Percentiles rank a stretch among this genome's conserved stretches.
Conservation (phyloP, 805 yeast genomes). For the Suhomyces emberorum region DNA sequence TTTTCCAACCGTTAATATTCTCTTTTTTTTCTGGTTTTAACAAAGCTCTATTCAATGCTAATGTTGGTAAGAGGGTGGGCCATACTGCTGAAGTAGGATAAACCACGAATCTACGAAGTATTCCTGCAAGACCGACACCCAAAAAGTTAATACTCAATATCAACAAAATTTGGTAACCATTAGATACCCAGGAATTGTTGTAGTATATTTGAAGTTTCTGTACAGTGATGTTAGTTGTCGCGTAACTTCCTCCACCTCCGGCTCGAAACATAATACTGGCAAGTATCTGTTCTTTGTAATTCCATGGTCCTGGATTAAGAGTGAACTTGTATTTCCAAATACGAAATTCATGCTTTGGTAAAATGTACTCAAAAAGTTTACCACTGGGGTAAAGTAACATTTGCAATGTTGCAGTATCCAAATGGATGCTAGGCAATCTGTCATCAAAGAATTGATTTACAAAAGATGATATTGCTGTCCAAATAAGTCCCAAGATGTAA, state of each 20-base stretch:
- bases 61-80: constrained; percentile 28
- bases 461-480: constrained; percentile 56
- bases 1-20: constrained; percentile 28
- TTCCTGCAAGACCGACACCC: constrained; percentile 18
- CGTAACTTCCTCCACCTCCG: constrained; percentile 29
- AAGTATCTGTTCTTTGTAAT: constrained; percentile 62
- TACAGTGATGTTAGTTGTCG: constrained; percentile 18
- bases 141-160: constrained; percentile 13
- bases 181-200: constrained; percentile 21
- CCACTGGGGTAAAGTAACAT: constrained; percentile 48
- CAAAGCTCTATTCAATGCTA: constrained; percentile 31
- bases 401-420: constrained; percentile 44
- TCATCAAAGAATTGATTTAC: constrained; percentile 55
- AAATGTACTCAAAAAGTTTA: constrained; percentile 22
- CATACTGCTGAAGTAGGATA: constrained; percentile 27
- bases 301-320: constrained; percentile 65
- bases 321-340: constrained; percentile 10
- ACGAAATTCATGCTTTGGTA: constrained; percentile 33
- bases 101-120: constrained; percentile 19
- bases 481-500: constrained; percentile 49
- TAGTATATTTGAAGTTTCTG: constrained; percentile 24
- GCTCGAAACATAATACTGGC: constrained; percentile 45
- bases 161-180: constrained; percentile 14
- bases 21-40: constrained; percentile 24
- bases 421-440: constrained; percentile 48